Evolutionary conservation across 331 rosid genomes (phyloP).

Genomic region (Quercus tomentella): DNA sequence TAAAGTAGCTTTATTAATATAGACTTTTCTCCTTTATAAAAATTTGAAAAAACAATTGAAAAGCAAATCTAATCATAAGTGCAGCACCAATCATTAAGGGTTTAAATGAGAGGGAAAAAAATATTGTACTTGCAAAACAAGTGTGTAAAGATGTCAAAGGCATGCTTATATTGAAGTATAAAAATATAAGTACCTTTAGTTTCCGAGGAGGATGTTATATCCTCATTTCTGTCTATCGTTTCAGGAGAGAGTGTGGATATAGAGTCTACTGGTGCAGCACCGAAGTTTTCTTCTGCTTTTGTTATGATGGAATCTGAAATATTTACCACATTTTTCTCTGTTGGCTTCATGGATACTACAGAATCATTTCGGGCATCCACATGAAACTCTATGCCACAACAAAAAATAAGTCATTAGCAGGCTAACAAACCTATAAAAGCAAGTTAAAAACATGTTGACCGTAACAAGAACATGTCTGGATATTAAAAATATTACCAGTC

Average conservation of each 20-base stretch:
- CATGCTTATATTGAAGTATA: neutral
- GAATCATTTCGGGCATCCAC: slow-evolving; percentile 27
- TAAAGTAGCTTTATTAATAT: too few relatives aligned
- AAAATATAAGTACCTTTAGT: slow-evolving; percentile 37
- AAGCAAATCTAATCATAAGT: neutral
- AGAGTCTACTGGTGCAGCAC: slow-evolving; percentile 25
- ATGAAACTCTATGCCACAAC: slow-evolving; percentile 27
- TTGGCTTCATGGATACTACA: slow-evolving; percentile 29
- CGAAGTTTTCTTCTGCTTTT: slow-evolving; percentile 35
- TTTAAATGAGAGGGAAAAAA: neutral
- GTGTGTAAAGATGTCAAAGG: neutral
- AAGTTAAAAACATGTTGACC: slow-evolving; percentile 1
- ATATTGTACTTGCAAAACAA: neutral
- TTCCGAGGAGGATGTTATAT: slow-evolving; percentile 28
- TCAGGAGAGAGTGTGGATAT: slow-evolving; percentile 27
- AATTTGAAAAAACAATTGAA: too few relatives aligned
- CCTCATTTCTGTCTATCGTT: slow-evolving; percentile 21
- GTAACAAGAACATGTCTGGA: neutral
- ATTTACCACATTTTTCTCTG: slow-evolving; percentile 24
- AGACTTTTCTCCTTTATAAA: too few relatives aligned
- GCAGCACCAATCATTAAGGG: neutral
- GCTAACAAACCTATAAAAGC: neutral
- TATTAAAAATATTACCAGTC: neutral
- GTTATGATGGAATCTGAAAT: slow-evolving; percentile 4
- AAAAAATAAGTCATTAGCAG: slow-evolving; percentile 10